Conservation (phyloP, 257 asterid species). For the Galeopsis tetrahit region DNA sequence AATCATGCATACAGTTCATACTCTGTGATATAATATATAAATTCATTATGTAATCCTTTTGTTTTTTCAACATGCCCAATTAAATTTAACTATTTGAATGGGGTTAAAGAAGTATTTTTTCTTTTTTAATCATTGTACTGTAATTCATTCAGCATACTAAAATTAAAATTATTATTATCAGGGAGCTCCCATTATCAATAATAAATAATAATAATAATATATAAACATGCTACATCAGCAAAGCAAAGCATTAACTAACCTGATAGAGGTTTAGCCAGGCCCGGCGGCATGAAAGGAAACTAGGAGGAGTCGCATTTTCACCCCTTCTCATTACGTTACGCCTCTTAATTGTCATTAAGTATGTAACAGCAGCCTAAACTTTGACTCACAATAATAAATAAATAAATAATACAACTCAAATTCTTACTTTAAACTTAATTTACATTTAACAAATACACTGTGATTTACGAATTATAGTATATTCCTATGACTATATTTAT, state of each 20-base stretch:
- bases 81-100: neutral
- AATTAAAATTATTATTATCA: neutral
- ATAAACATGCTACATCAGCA: neutral
- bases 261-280: neutral
- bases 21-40: no score
- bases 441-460: neutral
- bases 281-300: neutral
- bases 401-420: neutral
- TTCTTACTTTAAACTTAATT: neutral
- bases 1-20: no score
- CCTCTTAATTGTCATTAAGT: neutral
- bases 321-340: neutral
- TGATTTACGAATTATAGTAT: no score
- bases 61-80: no score
- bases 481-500: neutral
- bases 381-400: neutral
- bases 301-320: neutral
- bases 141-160: neutral
- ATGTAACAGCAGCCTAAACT: neutral
- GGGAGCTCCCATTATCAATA: neutral
- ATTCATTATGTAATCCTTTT: no score
- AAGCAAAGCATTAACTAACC: slow-evolving; percentile 3
- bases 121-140: neutral
- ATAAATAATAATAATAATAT: neutral
- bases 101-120: neutral